These are phyloP conservation scores for Hymenoscyphus fructigenus DNA, from an alignment of 2,329 filamentous ascomycete genomes.

Conservation along the genomic window DNA sequence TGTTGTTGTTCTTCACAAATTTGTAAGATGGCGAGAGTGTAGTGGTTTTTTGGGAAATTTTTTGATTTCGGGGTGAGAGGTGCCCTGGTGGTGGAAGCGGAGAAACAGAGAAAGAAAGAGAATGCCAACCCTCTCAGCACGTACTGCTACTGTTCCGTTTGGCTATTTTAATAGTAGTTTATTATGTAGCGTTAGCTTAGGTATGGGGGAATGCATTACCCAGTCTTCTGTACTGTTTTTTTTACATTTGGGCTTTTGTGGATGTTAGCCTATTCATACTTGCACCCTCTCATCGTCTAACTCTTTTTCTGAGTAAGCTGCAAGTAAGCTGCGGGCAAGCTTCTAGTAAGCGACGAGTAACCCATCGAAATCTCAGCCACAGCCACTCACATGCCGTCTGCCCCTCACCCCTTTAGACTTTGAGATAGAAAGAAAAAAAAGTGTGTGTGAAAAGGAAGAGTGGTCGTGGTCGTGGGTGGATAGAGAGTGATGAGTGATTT, in stretches of 20 bases:
- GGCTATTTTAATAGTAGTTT: conserved; percentile 3
- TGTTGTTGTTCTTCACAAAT: neutral
- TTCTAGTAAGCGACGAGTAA: no score
- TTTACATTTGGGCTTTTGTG: neutral
- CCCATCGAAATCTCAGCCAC: no score
- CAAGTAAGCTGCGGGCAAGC: no score
- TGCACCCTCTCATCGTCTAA: no score
- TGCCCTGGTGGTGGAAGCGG: neutral
- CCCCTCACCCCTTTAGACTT: no score
- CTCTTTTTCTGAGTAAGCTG: no score
- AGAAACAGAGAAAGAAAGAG: neutral
- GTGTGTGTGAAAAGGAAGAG: no score
- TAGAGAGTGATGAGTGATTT: no score
- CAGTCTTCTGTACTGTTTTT: neutral
- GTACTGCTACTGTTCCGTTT: neutral
- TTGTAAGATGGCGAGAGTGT: neutral
- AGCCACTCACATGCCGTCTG: no score
- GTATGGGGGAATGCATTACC: neutral
- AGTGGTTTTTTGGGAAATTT: neutral
- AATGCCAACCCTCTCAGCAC: neutral
- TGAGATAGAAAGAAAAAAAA: no score
- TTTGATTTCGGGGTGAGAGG: neutral
- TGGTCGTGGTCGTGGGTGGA: no score
- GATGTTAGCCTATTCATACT: no score
- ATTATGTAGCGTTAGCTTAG: conserved; percentile 1